A percentile compares a stretch with the other conserved stretches of the same genome.
Evolutionary conservation across 176 grass and related monocot species (phyloP).

Genomic region (Panicum miliaceum): DNA sequence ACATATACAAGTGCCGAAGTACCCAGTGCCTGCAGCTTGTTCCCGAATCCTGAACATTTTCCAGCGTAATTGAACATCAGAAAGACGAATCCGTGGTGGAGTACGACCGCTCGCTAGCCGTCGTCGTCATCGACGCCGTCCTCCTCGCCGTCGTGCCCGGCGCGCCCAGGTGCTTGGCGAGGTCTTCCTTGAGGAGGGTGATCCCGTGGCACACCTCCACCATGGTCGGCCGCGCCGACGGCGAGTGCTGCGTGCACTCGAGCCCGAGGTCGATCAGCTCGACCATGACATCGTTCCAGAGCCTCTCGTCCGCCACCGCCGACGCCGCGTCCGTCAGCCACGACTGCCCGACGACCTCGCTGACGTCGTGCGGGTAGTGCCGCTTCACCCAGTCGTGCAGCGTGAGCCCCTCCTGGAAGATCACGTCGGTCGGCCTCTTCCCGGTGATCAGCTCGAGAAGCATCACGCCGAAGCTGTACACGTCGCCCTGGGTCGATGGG

Average conservation of each 20-base stretch:
- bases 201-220: slow-evolving; percentile 72
- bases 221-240: slow-evolving; percentile 69
- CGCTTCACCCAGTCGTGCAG: slow-evolving; percentile 86
- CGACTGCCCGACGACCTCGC: slow-evolving; percentile 53
- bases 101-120: slow-evolving; percentile 40
- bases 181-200: slow-evolving; percentile 72
- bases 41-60: background rate
- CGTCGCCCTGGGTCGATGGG: slow-evolving; percentile 79
- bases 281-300: slow-evolving; percentile 45
- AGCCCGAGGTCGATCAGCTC: slow-evolving; percentile 81
- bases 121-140: slow-evolving; percentile 25
- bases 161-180: slow-evolving; percentile 44
- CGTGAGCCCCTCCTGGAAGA: slow-evolving; percentile 87
- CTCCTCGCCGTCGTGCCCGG: background rate
- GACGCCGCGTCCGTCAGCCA: slow-evolving; percentile 47
- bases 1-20: background rate
- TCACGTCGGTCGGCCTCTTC: slow-evolving; percentile 76
- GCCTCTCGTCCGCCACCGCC: slow-evolving; percentile 43
- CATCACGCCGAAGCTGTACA: slow-evolving; percentile 94
- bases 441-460: slow-evolving; percentile 79
- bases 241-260: slow-evolving; percentile 73
- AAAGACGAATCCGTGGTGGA: slow-evolving; percentile 51
- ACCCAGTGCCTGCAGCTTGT: background rate
- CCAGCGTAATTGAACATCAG: background rate
- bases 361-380: slow-evolving; percentile 65